These are phyloP conservation scores for Nannizziopsis arthrosporioides DNA, from an alignment of 2,329 filamentous ascomycete species.

Conservation along the genomic window DNA sequence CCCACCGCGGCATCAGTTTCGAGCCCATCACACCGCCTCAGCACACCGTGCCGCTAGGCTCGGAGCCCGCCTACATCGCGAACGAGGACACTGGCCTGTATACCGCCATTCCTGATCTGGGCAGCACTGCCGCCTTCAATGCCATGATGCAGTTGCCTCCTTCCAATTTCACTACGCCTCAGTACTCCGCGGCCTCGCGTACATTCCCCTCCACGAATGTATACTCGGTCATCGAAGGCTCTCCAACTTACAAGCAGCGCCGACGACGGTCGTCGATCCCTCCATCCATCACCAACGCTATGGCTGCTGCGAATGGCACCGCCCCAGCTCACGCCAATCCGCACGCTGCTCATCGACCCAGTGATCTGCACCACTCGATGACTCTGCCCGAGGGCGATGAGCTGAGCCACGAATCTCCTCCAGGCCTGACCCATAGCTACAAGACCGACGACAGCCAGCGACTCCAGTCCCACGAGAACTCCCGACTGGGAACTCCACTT, in stretches of 20 bases:
- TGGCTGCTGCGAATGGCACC: slow-evolving; percentile 46
- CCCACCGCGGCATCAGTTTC: slow-evolving; percentile 87
- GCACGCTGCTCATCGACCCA: slow-evolving; percentile 63
- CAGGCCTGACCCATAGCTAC: slow-evolving; percentile 61
- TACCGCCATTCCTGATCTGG: slow-evolving; percentile 81
- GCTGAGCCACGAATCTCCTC: slow-evolving; percentile 64
- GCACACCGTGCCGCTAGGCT: slow-evolving; percentile 65
- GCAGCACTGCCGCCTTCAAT: slow-evolving; percentile 63
- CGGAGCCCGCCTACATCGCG: slow-evolving; percentile 91
- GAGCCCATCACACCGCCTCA: slow-evolving; percentile 95
- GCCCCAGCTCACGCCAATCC: slow-evolving; percentile 37
- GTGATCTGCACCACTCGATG: slow-evolving; percentile 81
- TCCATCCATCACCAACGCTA: slow-evolving; percentile 59
- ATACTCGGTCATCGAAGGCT: slow-evolving; percentile 94
- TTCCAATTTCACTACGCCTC: slow-evolving; percentile 67
- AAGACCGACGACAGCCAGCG: slow-evolving; percentile 60
- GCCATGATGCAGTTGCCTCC: slow-evolving; percentile 84
- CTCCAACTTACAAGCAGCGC: slow-evolving; percentile 96
- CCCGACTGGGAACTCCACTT: slow-evolving; percentile 80
- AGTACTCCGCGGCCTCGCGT: slow-evolving; percentile 61
- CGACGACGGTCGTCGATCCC: slow-evolving; percentile 87
- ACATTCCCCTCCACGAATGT: slow-evolving; percentile 64
- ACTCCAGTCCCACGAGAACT: slow-evolving; percentile 64
- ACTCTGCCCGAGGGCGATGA: slow-evolving; percentile 80
- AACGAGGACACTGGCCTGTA: slow-evolving; percentile 96